These are phyloP conservation scores for Plasmodium sp. DNA, from an alignment of 169 alveolate species.

Conservation along the genomic window DNA sequence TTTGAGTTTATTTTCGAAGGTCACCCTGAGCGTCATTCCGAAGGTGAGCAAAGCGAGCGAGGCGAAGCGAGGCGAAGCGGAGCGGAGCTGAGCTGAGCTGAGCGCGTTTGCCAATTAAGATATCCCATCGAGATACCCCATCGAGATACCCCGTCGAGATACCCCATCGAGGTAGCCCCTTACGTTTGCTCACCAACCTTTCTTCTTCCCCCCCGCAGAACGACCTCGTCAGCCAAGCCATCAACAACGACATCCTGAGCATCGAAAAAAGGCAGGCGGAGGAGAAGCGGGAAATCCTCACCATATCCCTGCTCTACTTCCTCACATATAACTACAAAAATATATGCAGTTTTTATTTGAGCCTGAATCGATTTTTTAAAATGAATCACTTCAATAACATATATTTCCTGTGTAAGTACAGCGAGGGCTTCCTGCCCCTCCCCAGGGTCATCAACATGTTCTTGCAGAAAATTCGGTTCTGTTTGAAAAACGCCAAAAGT, in stretches of 20 bases:
- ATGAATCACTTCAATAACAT: conserved; percentile 14
- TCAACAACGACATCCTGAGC: conserved; percentile 32
- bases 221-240: conserved; percentile 32
- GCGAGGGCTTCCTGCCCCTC: conserved; percentile 27
- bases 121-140: neutral
- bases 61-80: neutral
- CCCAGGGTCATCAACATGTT: neutral
- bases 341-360: conserved; percentile 2
- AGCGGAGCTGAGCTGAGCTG: neutral
- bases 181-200: neutral
- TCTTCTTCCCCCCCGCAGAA: conserved; percentile 4
- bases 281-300: conserved; percentile 36
- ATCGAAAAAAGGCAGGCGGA: neutral
- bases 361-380: conserved; percentile 11
- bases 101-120: neutral
- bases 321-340: conserved; percentile 15
- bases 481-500: neutral
- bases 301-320: conserved; percentile 19
- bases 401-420: conserved; percentile 56
- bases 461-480: neutral
- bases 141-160: neutral
- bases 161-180: neutral
- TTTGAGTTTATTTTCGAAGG: conserved; percentile 14
- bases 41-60: neutral
- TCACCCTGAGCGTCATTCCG: neutral